A percentile compares a stretch with the other conserved stretches of the same genome.
These are phyloP conservation scores for Monosporascus sp. DNA, from an alignment of 2,329 filamentous ascomycete species.

Conservation along the genomic window DNA sequence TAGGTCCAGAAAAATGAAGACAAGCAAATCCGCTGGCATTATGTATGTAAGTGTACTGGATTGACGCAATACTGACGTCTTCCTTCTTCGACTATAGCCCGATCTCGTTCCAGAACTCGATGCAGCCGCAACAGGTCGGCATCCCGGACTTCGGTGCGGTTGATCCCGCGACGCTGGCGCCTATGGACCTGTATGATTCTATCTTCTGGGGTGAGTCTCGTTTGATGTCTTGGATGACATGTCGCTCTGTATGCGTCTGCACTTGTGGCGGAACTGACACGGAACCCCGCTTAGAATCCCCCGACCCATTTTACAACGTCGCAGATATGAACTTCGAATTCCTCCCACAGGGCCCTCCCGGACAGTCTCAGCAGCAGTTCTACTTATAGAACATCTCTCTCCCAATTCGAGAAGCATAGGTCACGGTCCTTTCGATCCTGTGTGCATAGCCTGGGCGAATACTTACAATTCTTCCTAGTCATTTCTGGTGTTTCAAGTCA, in stretches of 20 bases:
- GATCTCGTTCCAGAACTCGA: constrained; percentile 22
- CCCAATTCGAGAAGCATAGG: no score
- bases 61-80: no score
- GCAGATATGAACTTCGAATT: constrained; percentile 59
- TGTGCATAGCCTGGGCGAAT: no score
- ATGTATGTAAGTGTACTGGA: no score
- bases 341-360: constrained; percentile 52
- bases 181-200: constrained; percentile 63
- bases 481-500: no score
- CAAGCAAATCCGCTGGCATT: neutral
- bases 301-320: constrained; percentile 52
- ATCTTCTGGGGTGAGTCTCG: constrained; percentile 58
- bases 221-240: constrained; percentile 6
- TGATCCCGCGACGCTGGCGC: constrained; percentile 55
- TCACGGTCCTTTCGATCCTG: no score
- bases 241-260: neutral
- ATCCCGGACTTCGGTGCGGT: constrained; percentile 42
- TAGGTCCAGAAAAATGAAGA: neutral
- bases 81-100: neutral
- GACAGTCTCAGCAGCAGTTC: constrained; percentile 50
- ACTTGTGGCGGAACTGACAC: neutral
- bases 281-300: constrained; percentile 40
- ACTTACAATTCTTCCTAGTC: no score
- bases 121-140: constrained; percentile 24
- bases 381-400: constrained; percentile 38